Base-by-base conservation (phyloP, 1,284 basidiomycete species). In the Ustilago esculenta region DNA sequence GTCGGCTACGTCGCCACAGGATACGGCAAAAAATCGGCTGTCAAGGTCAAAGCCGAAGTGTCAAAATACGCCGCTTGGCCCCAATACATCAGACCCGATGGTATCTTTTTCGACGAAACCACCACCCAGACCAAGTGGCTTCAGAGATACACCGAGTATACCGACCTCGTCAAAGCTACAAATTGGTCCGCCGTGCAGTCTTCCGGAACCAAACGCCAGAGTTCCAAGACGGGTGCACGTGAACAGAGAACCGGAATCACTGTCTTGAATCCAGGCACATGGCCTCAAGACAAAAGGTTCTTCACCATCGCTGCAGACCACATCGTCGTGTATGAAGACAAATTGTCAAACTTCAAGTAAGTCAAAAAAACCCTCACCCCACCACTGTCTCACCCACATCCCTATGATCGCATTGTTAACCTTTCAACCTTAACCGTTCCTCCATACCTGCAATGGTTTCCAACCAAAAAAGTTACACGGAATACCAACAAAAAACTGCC, bases 81-180 rank as follows among this genome's bases (percentile, higher is more conserved):
- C 0, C 10, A 10, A 1, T 12, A 11, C 4, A 32, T 60, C 2
- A 45, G 34, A 17, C 23, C 47, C 5, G 58, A 54, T 11, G 58
- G 51, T 0, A 54, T 60, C 29, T 60, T 60, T 30, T 60, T 60
- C 23, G 58, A 60, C 25, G 58, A 60, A 11, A 48, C 51, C 1
- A 29, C 11, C 24, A 59, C 57, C 0, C 2, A 29, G 8, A 34
- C 20, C 17, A 48, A 47, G 10, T 29, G 27, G 23, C 39, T 59
- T 12, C n/a, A 32, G 20, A 35, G 14, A 12, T 59, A 59, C 20
- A 32, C 27, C 11, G 23, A 18, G 12, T 60, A 48, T 23, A 60
- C 57, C 3, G 40, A 47, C n/a, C 29, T 37, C 12, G 57, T 60
- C 21, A 60, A 47, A 11, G n/a, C 9, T 10, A 36, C n/a, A 20